Conservation (phyloP, 2,329 filamentous ascomycete genomes). For the Fusarium virguliforme region DNA sequence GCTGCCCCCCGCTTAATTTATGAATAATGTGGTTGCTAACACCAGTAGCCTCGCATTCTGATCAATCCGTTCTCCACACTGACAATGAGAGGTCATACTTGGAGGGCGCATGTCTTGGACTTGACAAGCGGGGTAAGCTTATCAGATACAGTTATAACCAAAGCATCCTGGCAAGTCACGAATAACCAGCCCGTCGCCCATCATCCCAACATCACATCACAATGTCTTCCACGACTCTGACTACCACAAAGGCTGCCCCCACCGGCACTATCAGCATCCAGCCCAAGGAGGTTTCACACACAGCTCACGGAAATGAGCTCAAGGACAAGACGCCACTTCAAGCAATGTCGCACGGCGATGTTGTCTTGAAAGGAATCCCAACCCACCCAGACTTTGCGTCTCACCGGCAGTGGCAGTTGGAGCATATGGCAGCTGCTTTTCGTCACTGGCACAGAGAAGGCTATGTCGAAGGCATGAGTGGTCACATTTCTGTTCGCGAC, state of each 20-base stretch:
- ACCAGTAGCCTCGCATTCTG: neutral
- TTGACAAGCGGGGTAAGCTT: neutral
- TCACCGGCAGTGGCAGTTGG: constrained; percentile 59
- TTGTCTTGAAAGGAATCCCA: constrained; percentile 49
- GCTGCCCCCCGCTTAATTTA: neutral
- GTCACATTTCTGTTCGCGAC: constrained; percentile 77
- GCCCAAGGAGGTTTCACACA: constrained; percentile 36
- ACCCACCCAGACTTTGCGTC: constrained; percentile 45
- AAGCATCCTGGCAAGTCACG: neutral
- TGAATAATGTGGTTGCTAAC: neutral
- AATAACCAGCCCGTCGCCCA: neutral
- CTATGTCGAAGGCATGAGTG: constrained; percentile 78
- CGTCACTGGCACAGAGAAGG: constrained; percentile 77
- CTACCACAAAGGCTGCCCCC: constrained; percentile 1
- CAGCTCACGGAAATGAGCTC: constrained; percentile 46
- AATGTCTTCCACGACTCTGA: constrained; percentile 31
- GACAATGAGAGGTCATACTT: constrained; percentile 10
- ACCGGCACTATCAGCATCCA: constrained; percentile 29
- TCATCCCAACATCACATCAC: neutral
- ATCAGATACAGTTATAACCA: neutral
- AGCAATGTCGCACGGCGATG: constrained; percentile 50
- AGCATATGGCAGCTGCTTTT: constrained; percentile 78
- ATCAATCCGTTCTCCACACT: neutral
- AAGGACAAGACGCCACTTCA: constrained; percentile 46
- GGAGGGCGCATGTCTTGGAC: constrained; percentile 32